Evolutionary conservation across 352 stramenopile species (phyloP), one percentile per base, ranked within the genome.

Genomic region (Thraustotheca clavata): DNA sequence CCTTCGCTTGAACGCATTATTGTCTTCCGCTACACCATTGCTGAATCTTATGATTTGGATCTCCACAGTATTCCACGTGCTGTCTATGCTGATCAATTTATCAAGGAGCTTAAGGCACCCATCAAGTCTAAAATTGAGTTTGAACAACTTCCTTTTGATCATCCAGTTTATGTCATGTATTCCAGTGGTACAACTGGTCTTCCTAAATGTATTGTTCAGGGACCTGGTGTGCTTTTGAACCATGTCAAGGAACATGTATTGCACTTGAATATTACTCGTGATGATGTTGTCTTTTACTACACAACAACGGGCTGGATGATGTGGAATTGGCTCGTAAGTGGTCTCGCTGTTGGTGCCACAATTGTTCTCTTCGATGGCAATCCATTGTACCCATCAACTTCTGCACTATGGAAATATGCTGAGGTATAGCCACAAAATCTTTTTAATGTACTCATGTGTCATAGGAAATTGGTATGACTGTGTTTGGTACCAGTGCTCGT

Each of bases 131-230:
- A 29, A 24, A 87, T 92, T 54, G 50, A 75, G 22, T 93, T 90
- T 59, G 77, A 72, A 34, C 80, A 89, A 55, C 60, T 91, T 20
- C 79, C 82, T 31, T 95, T 95, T 60, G 81, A 91, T 68, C 86
- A 95, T 68, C 86, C 86, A 2, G 80, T 91, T 46, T 91, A 91
- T 68, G 75, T 93, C 66, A 93, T 95, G 83, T 95, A 92, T 71
- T 90, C 78, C 67, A 89, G 77, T 48, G 86, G 86, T 59, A 95
- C 86, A 16, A 95, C 86, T 7, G 86, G 86, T 1, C 69, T 95
- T 39, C 86, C 86, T 52, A 95, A 95, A 71, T 95, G 86, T 59
- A 83, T 95, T 32, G 79, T 92, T 22, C 86, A 95, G 62, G 81
- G 86, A 9, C 77, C 79, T 16, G 82, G 82, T 27, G 80, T 89